A percentile compares a stretch with the other conserved stretches of the same genome.
Conservation (phyloP, 345 rosid genomes). For the Clausena lansium region DNA sequence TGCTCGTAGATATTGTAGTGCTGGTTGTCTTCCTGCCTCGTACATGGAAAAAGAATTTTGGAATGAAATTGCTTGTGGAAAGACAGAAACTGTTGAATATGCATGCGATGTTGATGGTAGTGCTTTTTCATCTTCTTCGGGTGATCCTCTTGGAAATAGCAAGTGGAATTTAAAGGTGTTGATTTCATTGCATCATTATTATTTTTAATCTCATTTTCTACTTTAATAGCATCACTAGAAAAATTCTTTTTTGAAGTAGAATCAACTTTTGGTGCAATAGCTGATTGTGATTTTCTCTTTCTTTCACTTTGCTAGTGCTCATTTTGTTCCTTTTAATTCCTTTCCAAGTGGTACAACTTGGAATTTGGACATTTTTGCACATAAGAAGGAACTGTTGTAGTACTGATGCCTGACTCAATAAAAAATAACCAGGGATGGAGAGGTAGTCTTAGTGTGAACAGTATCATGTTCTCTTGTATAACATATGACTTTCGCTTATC, state of each 20-base stretch:
- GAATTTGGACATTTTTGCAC: not conserved
- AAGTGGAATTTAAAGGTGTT: slow-evolving; percentile 97
- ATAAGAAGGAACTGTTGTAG: not conserved
- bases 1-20: slow-evolving; percentile 90
- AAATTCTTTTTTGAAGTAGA: not conserved
- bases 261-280: not conserved
- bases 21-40: slow-evolving; percentile 81
- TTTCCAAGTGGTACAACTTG: not conserved
- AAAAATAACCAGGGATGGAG: not conserved
- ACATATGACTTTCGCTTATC: not conserved
- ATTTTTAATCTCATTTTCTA: not conserved
- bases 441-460: not conserved
- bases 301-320: not conserved
- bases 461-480: not conserved
- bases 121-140: slow-evolving; percentile 90
- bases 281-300: not conserved
- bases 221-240: not conserved
- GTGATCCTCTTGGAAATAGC: slow-evolving; percentile 95
- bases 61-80: slow-evolving; percentile 94
- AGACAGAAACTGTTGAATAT: slow-evolving; percentile 97
- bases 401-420: not conserved
- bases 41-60: slow-evolving; percentile 99
- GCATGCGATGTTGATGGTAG: slow-evolving; percentile 99
- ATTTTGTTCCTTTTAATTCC: not conserved
- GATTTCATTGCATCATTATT: slow-evolving; percentile 23